Percentiles rank a stretch among this genome's conserved stretches.
Conservation (phyloP, 2,329 filamentous ascomycete species). For the Sporothrix protearum region DNA sequence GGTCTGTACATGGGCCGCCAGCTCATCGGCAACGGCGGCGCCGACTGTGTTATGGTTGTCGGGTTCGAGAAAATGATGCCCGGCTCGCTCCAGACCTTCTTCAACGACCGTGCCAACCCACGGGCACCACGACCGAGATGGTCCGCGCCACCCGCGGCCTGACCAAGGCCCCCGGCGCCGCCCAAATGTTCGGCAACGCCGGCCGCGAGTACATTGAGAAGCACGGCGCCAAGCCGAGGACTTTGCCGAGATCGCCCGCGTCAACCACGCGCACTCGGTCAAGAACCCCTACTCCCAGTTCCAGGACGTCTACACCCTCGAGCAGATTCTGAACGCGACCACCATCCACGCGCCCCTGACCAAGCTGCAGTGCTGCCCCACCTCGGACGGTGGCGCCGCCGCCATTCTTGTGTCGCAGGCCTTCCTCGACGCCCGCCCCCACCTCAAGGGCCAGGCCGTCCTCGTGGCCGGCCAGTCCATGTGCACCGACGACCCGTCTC, state of each 20-base stretch:
- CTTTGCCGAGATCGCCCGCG: constrained; percentile 88
- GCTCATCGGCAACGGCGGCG: constrained; percentile 72
- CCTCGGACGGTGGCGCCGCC: constrained; percentile 86
- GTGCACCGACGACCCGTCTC: constrained; percentile 73
- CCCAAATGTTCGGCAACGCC: constrained; percentile 94
- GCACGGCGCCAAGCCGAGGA: constrained; percentile 78
- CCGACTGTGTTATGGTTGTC: constrained; percentile 85
- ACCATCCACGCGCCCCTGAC: constrained; percentile 85
- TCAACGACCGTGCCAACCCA: constrained; percentile 78
- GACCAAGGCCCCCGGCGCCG: constrained; percentile 77
- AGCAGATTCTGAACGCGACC: constrained; percentile 71
- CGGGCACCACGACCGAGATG: constrained; percentile 67
- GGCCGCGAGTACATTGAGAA: constrained; percentile 94
- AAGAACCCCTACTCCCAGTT: constrained; percentile 98
- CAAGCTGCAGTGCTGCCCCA: constrained; percentile 98
- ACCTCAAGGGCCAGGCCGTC: constrained; percentile 78
- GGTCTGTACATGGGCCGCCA: constrained; percentile 80
- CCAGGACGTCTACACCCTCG: constrained; percentile 81
- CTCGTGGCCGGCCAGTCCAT: constrained; percentile 84
- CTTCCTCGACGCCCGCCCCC: constrained; percentile 80
- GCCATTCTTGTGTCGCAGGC: constrained; percentile 83
- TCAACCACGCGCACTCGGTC: constrained; percentile 90
- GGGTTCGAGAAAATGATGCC: constrained; percentile 99
- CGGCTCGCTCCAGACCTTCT: constrained; percentile 78
- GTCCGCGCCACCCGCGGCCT: constrained; percentile 79